Base-by-base conservation (phyloP, 116 monocot species). In the Zostera marina region DNA sequence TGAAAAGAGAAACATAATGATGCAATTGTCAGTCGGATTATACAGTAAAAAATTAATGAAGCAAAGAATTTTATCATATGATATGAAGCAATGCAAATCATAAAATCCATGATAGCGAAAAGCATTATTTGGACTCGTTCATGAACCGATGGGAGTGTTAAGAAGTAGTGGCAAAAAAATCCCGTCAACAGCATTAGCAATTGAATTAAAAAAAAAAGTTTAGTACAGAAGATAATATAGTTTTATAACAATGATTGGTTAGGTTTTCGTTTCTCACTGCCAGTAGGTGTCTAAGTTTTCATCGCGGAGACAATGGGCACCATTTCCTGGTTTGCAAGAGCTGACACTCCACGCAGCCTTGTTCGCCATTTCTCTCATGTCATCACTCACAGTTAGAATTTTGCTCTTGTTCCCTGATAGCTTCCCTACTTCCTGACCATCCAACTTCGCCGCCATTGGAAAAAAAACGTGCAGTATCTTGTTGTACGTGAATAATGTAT, bases 311-410 rank as follows among this genome's bases (percentile, higher is more conserved):
- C 69, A 73, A 42, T 73, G 58, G 58, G 85, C 79, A 72, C 88
- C 85, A 49, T 85, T 89, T 66, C 89, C 89, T 19, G 85, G 80
- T 70, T 96, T 89, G 80, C 77, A 96, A 58, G 89, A 88, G 75
- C 96, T 89, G 60, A 89, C 96, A 58, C 82, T 88, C 96, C 89
- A 89, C 17, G 78, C 89, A 1, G 89, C 96, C 49, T 77, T 96
- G 75, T 85, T 85, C 14, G 89, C 85, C 77, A 96, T 85, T 63
- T 85, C 89, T 14, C 85, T 67, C 10, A 80, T 64, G 47, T 88
- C 82, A n/a, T 72, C 85, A 25, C 80, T 82, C 25, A 85, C 82
- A 6, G 17, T 43, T 19, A 96, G 78, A 15, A 70, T 54, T 44
- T 65, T 56, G 56, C 52, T 68, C 19, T 82, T 81, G 6, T 55